phyloP scores from a whole-genome alignment of 257 asterid genomes.

The Ballota nigra region DNA sequence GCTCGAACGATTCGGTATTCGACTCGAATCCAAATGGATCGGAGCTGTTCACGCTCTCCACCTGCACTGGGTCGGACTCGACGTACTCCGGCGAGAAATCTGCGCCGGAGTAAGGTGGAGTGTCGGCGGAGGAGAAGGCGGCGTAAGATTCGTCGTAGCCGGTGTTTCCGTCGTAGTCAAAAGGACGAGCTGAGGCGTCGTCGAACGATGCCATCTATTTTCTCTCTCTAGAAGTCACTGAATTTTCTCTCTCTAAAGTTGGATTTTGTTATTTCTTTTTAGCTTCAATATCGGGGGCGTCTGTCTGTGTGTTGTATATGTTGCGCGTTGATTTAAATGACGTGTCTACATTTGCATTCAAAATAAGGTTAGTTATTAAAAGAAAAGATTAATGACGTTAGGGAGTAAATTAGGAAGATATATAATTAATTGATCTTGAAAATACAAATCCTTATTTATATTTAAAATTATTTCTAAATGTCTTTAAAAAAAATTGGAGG shows the following conservation, averaged over 20 bases:
- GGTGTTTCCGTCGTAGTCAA: slow-evolving; percentile 61
- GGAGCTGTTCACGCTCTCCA: slow-evolving; percentile 51
- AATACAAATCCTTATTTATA: too few species aligned
- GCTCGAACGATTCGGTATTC: slow-evolving; percentile 48
- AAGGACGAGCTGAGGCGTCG: slow-evolving; percentile 52
- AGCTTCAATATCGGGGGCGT: slow-evolving; percentile 8
- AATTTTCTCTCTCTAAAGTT: slow-evolving; percentile 16
- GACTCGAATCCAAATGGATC: slow-evolving; percentile 82
- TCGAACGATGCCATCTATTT: slow-evolving; percentile 48
- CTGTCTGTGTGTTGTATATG: slow-evolving; percentile 1
- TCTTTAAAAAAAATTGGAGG: too few species aligned
- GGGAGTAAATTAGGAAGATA: too few species aligned
- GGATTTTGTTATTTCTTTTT: slow-evolving; percentile 13
- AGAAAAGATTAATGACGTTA: too few species aligned
- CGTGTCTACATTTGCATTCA: slow-evolving; percentile 8
- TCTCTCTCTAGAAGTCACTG: slow-evolving; percentile 20
- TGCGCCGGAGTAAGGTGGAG: slow-evolving; percentile 53
- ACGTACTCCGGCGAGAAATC: slow-evolving; percentile 44
- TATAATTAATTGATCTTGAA: too few species aligned
- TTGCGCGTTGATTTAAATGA: background rate
- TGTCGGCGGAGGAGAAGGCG: slow-evolving; percentile 52
- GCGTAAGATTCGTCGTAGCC: slow-evolving; percentile 47
- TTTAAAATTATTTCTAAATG: too few species aligned
- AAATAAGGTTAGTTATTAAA: background rate
- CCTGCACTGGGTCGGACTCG: slow-evolving; percentile 53